These are phyloP conservation scores for Starmera pachycereana DNA, from an alignment of 805 yeast genomes.

Conservation along the genomic window DNA sequence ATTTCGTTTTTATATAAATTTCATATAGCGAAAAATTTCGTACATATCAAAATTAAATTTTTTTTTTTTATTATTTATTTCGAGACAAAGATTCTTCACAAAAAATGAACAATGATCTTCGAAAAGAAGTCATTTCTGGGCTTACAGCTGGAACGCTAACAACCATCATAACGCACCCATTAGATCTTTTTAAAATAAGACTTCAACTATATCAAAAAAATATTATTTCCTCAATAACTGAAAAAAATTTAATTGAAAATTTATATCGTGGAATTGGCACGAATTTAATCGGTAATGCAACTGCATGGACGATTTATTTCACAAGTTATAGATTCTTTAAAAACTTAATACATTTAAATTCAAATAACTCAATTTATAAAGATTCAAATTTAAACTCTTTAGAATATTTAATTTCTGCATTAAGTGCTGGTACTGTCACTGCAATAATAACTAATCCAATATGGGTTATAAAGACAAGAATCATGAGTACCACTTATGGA, in stretches of 20 bases:
- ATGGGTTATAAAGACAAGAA: constrained; percentile 92
- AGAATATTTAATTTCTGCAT: constrained; percentile 44
- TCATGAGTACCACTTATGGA: constrained; percentile 27
- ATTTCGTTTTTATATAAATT: no score
- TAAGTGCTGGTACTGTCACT: constrained; percentile 66
- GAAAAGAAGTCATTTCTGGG: constrained; percentile 57
- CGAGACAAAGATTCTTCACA: no score
- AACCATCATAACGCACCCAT: constrained; percentile 77
- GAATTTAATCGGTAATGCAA: constrained; percentile 72
- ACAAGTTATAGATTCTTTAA: constrained; percentile 61
- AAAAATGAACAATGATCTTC: no score
- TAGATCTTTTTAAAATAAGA: constrained; percentile 77
- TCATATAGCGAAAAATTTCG: no score
- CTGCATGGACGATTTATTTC: constrained; percentile 88
- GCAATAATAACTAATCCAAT: constrained; percentile 80
- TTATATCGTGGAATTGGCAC: constrained; percentile 72
- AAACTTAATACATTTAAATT: constrained; percentile 18
- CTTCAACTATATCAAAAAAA: constrained; percentile 48
- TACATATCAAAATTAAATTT: no score
- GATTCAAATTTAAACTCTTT: constrained; percentile 29
- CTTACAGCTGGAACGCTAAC: constrained; percentile 72
- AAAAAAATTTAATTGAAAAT: constrained; percentile 11
- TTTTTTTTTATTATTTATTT: no score
- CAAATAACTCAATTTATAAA: constrained; percentile 3
- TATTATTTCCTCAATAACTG: constrained; percentile 1